Base-by-base conservation (phyloP, 257 asterid genomes). In the Petrea volubilis region DNA sequence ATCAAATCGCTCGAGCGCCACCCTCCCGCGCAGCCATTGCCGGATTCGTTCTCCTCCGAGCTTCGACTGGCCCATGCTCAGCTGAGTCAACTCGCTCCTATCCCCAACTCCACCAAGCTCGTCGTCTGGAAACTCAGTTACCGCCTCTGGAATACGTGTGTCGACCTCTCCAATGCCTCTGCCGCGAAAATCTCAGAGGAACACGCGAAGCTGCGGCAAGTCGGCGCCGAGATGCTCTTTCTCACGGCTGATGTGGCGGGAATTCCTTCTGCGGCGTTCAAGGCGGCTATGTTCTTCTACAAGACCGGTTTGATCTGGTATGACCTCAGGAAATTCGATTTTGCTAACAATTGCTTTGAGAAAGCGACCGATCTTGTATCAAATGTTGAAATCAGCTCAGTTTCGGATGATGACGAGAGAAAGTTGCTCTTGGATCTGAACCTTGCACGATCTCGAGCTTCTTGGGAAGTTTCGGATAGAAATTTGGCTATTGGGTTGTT, bases 121-220 rank as follows among this genome's bases (percentile, higher is more conserved):
- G 79, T 76, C 14, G 80, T 90, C 38, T 95, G 99, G 98, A 95
- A 95, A 65, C 94, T 95, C 70, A 83, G 92, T 74, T 95, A 92
- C 84, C 96, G 99, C 75, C 87, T 95, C 60, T 95, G 99, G 99
- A 95, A 95, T 76, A 78, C 90, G 29, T 88, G 95, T 56, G 98
- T 95, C 66, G 99, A 95, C 74, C 82, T 91, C 56, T 84, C 96
- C 60, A 95, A 92, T 76, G 88, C 90, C 25, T 84, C 87, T 49
- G 18, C 77, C 27, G 41, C 76, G 21, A 85, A 78, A 57, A 76
- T 76, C 44, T 62, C 82, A 11, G 95, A 81, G 43, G 95, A 90
- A 68, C 93, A 86, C 74, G 98, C 93, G 20, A 90, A 79, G 67
- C 96, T 95, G 76, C 97, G 99, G 49, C 97, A 90, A 63, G 74